Conservation (phyloP, 2,329 filamentous ascomycete genomes). For the Coniochaeta ligniaria region DNA sequence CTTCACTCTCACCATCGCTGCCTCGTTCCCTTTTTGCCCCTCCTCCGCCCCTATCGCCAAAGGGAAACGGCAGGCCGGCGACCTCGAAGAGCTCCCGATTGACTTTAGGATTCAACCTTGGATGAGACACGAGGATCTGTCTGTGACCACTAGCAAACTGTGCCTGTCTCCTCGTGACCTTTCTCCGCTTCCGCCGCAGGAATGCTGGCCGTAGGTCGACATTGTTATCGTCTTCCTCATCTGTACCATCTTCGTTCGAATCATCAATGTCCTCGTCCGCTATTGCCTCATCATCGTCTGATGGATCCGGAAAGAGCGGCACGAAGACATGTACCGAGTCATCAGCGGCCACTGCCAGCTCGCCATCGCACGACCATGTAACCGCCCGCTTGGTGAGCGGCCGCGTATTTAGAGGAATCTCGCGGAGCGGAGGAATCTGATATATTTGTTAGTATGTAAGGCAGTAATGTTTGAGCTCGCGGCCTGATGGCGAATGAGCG, state of each 20-base stretch:
- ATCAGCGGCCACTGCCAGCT: conserved; percentile 49
- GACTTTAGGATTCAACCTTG: conserved; percentile 30
- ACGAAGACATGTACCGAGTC: conserved; percentile 32
- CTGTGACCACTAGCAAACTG: conserved; percentile 25
- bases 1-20: conserved; percentile 6
- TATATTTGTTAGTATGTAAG: conserved; percentile 1
- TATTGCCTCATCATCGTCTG: conserved; percentile 12
- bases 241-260: conserved; percentile 11
- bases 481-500: not conserved
- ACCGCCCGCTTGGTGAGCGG: conserved; percentile 28
- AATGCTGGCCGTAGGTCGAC: conserved; percentile 1
- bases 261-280: conserved; percentile 12
- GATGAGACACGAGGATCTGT: conserved; percentile 26
- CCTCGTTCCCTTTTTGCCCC: conserved; percentile 2
- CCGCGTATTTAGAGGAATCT: conserved; percentile 18
- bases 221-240: conserved; percentile 17
- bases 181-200: conserved; percentile 11
- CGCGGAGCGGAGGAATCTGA: conserved; percentile 38
- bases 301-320: conserved; percentile 18
- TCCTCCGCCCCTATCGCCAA: conserved; percentile 6
- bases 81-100: conserved; percentile 37
- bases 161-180: conserved; percentile 4
- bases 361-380: conserved; percentile 50
- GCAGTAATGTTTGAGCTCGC: not conserved
- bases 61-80: conserved; percentile 25